Conservation (phyloP, 768 basidiomycete species). For the Daedaleopsis sinensis region DNA sequence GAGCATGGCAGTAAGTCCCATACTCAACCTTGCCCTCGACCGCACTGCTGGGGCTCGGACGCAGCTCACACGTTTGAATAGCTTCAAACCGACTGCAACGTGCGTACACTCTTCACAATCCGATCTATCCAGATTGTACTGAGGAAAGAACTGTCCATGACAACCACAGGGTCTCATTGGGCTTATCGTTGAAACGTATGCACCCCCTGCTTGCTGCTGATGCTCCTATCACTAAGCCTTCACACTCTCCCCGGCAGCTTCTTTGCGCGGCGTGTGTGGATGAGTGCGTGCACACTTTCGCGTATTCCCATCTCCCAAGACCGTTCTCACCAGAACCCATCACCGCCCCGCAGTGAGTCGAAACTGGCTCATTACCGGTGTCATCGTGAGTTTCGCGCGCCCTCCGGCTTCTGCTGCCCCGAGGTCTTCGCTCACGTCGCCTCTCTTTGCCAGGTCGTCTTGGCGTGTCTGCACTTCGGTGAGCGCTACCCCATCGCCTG, state of each 20-base stretch:
- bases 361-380: constrained; percentile 42
- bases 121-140: neutral
- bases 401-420: neutral
- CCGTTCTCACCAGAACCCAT: constrained; percentile 1
- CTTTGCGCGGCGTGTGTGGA: constrained; percentile 55
- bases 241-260: constrained; percentile 37
- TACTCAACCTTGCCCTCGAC: no score
- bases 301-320: neutral
- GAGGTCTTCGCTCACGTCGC: neutral
- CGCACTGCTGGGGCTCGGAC: no score
- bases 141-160: neutral
- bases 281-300: constrained; percentile 36
- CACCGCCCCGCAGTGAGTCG: constrained; percentile 41
- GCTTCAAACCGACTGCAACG: constrained; percentile 57
- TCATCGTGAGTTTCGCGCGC: constrained; percentile 41
- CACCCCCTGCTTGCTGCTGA: constrained; percentile 2
- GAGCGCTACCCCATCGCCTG: constrained; percentile 11
- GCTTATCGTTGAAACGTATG: constrained; percentile 50
- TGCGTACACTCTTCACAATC: constrained; percentile 24
- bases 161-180: constrained; percentile 47
- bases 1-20: constrained; percentile 24
- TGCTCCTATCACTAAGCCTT: neutral
- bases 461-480: constrained; percentile 49
- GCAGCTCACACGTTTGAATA: constrained; percentile 17
- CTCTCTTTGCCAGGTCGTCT: constrained; percentile 34